These are phyloP conservation scores for Starmera dryadoides DNA, from an alignment of 805 yeast species.

Conservation along the genomic window DNA sequence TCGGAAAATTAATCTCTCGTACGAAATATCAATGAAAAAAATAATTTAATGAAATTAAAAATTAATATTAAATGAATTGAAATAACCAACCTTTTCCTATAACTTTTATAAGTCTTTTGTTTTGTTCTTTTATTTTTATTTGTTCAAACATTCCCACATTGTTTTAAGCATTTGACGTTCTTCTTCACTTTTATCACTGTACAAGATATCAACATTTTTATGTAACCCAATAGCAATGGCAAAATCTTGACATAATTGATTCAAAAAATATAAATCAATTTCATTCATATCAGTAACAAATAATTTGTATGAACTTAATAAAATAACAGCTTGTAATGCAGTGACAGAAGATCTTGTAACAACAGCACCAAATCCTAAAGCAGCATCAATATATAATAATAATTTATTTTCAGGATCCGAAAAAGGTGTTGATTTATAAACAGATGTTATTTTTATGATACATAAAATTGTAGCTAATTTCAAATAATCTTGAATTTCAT, in stretches of 20 bases:
- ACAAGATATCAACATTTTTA: conserved; percentile 15
- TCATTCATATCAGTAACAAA: conserved; percentile 12
- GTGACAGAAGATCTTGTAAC: conserved; percentile 12
- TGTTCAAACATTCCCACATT: conserved; percentile 7
- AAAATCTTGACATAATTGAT: conserved; percentile 13
- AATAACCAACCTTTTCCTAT: no score
- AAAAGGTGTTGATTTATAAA: conserved; percentile 7
- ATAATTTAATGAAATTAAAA: no score
- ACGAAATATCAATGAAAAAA: no score
- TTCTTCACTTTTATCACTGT: conserved; percentile 10
- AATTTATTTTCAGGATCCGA: conserved; percentile 6
- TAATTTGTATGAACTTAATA: conserved; percentile 11
- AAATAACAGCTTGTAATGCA: conserved; percentile 11
- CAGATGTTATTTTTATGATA: conserved; percentile 10
- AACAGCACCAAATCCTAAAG: conserved; percentile 14
- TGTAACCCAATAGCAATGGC: conserved; percentile 15
- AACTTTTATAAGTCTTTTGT: no score
- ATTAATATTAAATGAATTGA: no score
- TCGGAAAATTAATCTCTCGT: no score
- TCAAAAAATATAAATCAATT: conserved; percentile 11
- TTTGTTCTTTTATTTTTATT: no score
- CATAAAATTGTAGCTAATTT: conserved; percentile 9
- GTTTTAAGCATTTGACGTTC: conserved; percentile 11
- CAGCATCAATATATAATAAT: conserved; percentile 9
- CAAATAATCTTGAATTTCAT: conserved; percentile 11